These are phyloP conservation scores for Candida taoyuanica DNA, from an alignment of 805 yeast genomes.

Conservation along the genomic window DNA sequence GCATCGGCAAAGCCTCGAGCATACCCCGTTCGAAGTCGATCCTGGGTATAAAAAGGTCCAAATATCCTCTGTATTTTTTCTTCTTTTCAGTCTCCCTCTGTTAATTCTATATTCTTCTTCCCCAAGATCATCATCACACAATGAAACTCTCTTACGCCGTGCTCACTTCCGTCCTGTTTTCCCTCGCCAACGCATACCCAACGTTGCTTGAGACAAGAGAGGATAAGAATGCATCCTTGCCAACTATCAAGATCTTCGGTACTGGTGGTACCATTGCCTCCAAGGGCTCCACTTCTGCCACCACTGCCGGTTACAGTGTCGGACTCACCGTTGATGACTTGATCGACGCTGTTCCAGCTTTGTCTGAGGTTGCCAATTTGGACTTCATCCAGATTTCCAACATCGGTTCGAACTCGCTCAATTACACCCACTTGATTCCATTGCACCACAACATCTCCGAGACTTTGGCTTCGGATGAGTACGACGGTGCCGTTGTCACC, in stretches of 20 bases:
- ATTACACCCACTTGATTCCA: constrained; percentile 39
- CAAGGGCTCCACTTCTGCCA: constrained; percentile 41
- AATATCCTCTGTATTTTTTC: no score
- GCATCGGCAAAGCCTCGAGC: neutral
- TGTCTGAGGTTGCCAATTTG: constrained; percentile 47
- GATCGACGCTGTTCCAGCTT: constrained; percentile 50
- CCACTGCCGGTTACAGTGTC: constrained; percentile 51
- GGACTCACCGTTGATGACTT: constrained; percentile 49
- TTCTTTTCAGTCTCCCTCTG: no score
- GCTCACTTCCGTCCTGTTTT: constrained; percentile 16
- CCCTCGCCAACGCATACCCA: constrained; percentile 13
- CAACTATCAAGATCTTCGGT: constrained; percentile 43
- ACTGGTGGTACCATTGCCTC: constrained; percentile 62
- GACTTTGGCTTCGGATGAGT: constrained; percentile 35
- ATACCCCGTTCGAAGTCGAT: no score
- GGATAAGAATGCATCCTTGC: constrained; percentile 14
- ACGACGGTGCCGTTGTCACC: constrained; percentile 59
- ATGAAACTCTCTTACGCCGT: constrained; percentile 23
- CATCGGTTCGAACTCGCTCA: constrained; percentile 55
- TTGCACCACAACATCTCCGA: constrained; percentile 43
- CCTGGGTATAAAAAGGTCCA: no score
- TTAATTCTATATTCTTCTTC: no score
- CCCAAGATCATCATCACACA: neutral
- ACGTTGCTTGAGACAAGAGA: constrained; percentile 4
- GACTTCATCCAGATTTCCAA: constrained; percentile 38